Base-by-base conservation (phyloP, 768 basidiomycete species). In the Guyanaporus albipodus region DNA sequence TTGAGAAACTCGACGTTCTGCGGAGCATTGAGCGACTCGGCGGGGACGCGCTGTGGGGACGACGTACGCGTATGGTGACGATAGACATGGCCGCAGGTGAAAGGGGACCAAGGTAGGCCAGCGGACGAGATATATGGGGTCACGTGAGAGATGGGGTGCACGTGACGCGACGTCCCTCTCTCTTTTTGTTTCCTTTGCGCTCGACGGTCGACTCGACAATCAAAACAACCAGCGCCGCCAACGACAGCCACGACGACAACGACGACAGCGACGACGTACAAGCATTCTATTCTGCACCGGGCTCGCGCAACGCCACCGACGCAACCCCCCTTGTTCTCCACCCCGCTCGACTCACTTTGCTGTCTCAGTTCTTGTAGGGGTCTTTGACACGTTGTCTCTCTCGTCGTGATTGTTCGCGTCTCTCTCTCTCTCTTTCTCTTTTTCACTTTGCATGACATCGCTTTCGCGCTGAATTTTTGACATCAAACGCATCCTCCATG, bases 1-100 rank as follows among this genome's bases (percentile, higher is more conserved):
- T 92, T 93, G 62, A 95, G 75, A 55, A 93, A 92, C 65, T 90
- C 85, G 55, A 89, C 86, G 65, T 90, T 85, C 87, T 89, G 7
- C n/a, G 17, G 38, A 24, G 3, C 4, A n/a, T 49, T 11, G 12
- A 53, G 56, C 4, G 2, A 8, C 8, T 9, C 6, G 2, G 7
- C 17, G 1, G 18, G 9, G 7, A 11, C 5, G 18, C 8, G 26
- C 10, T 5, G n/a, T 22, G 15, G 6, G 22, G 26, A 8, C 27
- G 42, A 67, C 77, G 46, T 46, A 85, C 84, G 61, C 83, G 70
- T 28, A 86, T 85, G 8, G 82, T 81, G 46, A 86, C 82, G 56
- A 82, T 78, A 36, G 84, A 83, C 83, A 85, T 85, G 34, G n/a
- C n/a, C n/a, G n/a, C n/a, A n/a, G n/a, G n/a, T n/a, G n/a, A n/a